These are phyloP conservation scores for Hypsizygus marmoreus DNA, from an alignment of 768 basidiomycete genomes.

Conservation along the genomic window DNA sequence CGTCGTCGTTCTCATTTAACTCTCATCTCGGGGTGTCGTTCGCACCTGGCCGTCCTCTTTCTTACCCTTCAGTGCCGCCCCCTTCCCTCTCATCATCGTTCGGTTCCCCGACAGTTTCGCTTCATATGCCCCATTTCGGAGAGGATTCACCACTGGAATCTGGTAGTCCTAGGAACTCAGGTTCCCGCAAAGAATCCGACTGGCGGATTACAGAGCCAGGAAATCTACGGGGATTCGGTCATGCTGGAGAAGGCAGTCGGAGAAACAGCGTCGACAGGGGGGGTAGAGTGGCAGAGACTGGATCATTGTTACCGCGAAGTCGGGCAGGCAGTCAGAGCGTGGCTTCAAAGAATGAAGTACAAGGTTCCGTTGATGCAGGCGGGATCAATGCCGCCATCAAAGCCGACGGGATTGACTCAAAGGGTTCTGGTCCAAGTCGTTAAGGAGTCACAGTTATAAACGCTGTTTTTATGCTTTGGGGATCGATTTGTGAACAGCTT, in stretches of 20 bases:
- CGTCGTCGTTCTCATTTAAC: slow-evolving; percentile 59
- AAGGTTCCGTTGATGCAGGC: slow-evolving; percentile 23
- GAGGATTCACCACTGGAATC: slow-evolving; percentile 57
- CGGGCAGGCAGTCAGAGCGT: slow-evolving; percentile 49
- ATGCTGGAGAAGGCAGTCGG: slow-evolving; percentile 46
- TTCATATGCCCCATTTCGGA: slow-evolving; percentile 45
- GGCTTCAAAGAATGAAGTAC: slow-evolving; percentile 31
- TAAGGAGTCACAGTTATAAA: slow-evolving; percentile 5
- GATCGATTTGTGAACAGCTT: slow-evolving; percentile 1
- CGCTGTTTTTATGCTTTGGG: background rate
- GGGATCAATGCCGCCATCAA: slow-evolving; percentile 18
- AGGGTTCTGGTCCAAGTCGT: background rate
- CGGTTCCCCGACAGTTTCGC: slow-evolving; percentile 64
- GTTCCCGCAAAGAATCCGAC: slow-evolving; percentile 37
- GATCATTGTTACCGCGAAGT: slow-evolving; percentile 52
- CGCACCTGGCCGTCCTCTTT: slow-evolving; percentile 45
- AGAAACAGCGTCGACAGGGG: slow-evolving; percentile 63
- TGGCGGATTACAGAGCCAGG: slow-evolving; percentile 36
- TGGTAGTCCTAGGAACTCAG: slow-evolving; percentile 54
- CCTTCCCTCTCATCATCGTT: slow-evolving; percentile 80
- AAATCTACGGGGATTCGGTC: slow-evolving; percentile 33
- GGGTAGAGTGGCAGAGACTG: slow-evolving; percentile 70
- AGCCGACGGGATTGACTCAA: slow-evolving; percentile 6
- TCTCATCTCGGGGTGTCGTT: slow-evolving; percentile 39
- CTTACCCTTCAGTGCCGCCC: slow-evolving; percentile 84